These are phyloP conservation scores for Pichia phayaonensis DNA, from an alignment of 805 yeast species.

Conservation along the genomic window DNA sequence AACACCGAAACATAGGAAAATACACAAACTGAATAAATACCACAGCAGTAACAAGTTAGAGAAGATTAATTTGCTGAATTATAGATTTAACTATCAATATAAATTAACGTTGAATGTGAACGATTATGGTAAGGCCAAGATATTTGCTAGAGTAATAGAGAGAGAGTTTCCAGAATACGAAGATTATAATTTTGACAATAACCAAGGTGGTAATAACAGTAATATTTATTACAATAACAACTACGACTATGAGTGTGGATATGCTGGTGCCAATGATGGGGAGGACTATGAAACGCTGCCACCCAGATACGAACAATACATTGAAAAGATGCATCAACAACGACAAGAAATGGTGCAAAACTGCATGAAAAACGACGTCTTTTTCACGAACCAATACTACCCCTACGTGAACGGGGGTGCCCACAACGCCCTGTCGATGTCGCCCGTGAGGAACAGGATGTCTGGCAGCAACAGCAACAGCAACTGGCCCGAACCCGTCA, in stretches of 20 bases:
- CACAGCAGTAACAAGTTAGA: background rate
- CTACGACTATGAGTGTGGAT: background rate
- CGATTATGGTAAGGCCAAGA: conserved; percentile 6
- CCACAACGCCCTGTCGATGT: no score
- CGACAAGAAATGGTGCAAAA: conserved; percentile 1
- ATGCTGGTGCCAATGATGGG: background rate
- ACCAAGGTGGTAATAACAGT: no score
- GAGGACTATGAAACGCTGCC: background rate
- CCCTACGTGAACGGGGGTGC: background rate
- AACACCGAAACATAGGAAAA: background rate
- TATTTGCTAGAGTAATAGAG: conserved; percentile 7
- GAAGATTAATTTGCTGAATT: background rate
- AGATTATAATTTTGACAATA: no score
- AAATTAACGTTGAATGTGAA: conserved; percentile 2
- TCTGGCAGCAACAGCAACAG: no score
- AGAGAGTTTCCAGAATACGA: background rate
- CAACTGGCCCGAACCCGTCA: no score
- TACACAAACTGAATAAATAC: background rate
- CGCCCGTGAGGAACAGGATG: no score
- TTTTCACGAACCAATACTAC: background rate
- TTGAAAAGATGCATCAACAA: background rate
- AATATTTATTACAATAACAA: no score
- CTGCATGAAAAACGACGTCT: conserved; percentile 8
- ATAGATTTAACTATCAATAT: conserved; percentile 3
- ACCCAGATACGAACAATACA: conserved; percentile 1